A percentile compares a stretch with the other conserved stretches of the same genome.
Conservation (phyloP, 345 rosid genomes). For the Erodium maritimum region DNA sequence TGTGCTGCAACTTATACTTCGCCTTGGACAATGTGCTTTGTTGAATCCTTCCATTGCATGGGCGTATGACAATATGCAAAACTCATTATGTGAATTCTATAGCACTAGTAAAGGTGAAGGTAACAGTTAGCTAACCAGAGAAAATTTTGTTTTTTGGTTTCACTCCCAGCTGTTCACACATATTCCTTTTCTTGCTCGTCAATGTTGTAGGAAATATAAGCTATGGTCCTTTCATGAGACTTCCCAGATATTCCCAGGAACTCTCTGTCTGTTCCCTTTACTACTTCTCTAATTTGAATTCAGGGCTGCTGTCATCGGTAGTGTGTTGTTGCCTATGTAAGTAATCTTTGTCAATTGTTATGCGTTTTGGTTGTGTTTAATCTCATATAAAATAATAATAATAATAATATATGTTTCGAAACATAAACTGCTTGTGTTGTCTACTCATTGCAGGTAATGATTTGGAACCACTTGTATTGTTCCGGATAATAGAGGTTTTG, state of each 20-base stretch:
- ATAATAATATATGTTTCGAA: too few relatives aligned
- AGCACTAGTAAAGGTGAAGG: conserved; percentile 39
- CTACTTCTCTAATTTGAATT: conserved; percentile 47
- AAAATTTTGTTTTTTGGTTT: conserved; percentile 4
- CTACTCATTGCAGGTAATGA: conserved; percentile 39
- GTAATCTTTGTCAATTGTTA: conserved; percentile 14
- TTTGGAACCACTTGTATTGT: conserved; percentile 44
- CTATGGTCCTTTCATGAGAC: conserved; percentile 65
- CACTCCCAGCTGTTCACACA: neutral
- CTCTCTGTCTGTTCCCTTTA: conserved; percentile 49
- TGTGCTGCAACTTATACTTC: conserved; percentile 55
- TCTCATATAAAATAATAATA: too few relatives aligned
- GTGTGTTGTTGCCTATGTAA: conserved; percentile 59
- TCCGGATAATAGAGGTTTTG: conserved; percentile 47
- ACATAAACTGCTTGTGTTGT: neutral
- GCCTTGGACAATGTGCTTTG: conserved; percentile 46
- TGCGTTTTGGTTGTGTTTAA: neutral
- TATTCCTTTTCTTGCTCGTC: neutral
- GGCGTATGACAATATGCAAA: conserved; percentile 46
- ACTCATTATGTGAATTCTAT: conserved; percentile 41
- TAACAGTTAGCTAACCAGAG: conserved; percentile 12
- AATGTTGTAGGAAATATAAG: conserved; percentile 31
- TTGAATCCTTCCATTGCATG: conserved; percentile 24
- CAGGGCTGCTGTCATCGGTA: conserved; percentile 42
- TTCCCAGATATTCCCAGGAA: conserved; percentile 55